These are phyloP conservation scores for Ophiognomonia clavigignenti-juglandacearum DNA, from an alignment of 2,329 filamentous ascomycete genomes.

Conservation along the genomic window DNA sequence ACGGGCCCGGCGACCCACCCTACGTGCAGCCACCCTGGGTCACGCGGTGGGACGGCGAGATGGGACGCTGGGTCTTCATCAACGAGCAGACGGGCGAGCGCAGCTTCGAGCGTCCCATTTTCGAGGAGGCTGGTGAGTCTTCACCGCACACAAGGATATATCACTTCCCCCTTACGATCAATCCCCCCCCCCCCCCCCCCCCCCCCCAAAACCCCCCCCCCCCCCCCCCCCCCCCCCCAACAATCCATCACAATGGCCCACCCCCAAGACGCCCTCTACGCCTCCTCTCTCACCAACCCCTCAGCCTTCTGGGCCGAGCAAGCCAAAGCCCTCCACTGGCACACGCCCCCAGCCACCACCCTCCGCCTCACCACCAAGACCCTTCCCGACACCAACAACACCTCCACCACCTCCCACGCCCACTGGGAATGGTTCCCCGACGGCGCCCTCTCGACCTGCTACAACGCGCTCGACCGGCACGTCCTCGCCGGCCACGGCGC, in stretches of 20 bases:
- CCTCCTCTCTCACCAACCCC: constrained; percentile 61
- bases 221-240: too few species aligned
- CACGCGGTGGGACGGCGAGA: constrained; percentile 10
- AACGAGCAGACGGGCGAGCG: constrained; percentile 13
- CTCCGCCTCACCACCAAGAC: constrained; percentile 59
- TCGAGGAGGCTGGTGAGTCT: constrained; percentile 10
- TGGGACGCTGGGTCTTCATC: constrained; percentile 12
- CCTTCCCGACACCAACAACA: constrained; percentile 50
- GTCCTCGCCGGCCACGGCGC: constrained; percentile 75
- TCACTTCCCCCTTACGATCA: too few species aligned
- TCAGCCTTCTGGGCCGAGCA: constrained; percentile 72
- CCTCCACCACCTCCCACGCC: constrained; percentile 61
- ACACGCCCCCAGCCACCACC: constrained; percentile 63
- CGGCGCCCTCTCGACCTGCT: constrained; percentile 85
- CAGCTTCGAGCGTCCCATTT: constrained; percentile 8
- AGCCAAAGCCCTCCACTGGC: constrained; percentile 74
- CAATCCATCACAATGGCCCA: constrained; percentile 24
- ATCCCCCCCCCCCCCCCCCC: too few species aligned
- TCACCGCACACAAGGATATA: too few species aligned
- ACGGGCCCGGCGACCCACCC: constrained; percentile 6
- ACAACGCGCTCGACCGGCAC: constrained; percentile 88
- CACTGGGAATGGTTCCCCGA: constrained; percentile 89
- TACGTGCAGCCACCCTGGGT: constrained; percentile 12
- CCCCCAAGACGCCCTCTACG: constrained; percentile 47
- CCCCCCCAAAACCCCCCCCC: too few species aligned